Conservation (phyloP, 192 early-diverging fungal genomes). For the Backusella parvicylindrica region DNA sequence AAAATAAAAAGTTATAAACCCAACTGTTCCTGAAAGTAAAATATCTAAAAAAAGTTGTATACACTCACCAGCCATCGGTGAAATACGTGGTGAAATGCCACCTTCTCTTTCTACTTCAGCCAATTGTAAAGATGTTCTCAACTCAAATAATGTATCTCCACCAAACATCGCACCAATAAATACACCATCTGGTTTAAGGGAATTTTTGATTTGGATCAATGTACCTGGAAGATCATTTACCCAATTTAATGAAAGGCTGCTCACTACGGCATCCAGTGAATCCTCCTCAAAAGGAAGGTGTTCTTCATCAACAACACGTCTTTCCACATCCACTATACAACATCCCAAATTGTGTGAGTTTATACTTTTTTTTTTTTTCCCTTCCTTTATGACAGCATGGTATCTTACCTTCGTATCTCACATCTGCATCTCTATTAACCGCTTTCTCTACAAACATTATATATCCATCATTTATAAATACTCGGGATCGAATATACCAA, state of each 20-base stretch:
- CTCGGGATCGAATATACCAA: background rate
- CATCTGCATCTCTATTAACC: constrained; percentile 53
- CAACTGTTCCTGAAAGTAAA: background rate
- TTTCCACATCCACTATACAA: constrained; percentile 62
- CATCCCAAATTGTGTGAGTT: background rate
- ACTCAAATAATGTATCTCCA: constrained; percentile 94
- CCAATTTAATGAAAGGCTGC: constrained; percentile 89
- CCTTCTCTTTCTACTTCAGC: constrained; percentile 89
- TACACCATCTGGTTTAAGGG: constrained; percentile 87
- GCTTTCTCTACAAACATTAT: constrained; percentile 33
- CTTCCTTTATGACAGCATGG: background rate
- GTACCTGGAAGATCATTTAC: constrained; percentile 93
- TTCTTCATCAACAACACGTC: constrained; percentile 86
- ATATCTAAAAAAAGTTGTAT: background rate
- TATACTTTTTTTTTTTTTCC: background rate
- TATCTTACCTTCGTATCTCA: constrained; percentile 26
- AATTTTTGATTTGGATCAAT: constrained; percentile 77
- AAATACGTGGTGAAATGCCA: constrained; percentile 85
- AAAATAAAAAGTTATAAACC: background rate
- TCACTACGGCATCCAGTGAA: constrained; percentile 85
- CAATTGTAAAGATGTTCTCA: constrained; percentile 85
- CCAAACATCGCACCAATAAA: constrained; percentile 95
- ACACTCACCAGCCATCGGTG: constrained; percentile 75
- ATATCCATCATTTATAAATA: background rate
- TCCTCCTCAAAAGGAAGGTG: constrained; percentile 73